Percentiles rank a stretch among this genome's conserved stretches.
Conservation (phyloP, 73 alveolate genomes). For the Tetrahymena elliotti region DNA sequence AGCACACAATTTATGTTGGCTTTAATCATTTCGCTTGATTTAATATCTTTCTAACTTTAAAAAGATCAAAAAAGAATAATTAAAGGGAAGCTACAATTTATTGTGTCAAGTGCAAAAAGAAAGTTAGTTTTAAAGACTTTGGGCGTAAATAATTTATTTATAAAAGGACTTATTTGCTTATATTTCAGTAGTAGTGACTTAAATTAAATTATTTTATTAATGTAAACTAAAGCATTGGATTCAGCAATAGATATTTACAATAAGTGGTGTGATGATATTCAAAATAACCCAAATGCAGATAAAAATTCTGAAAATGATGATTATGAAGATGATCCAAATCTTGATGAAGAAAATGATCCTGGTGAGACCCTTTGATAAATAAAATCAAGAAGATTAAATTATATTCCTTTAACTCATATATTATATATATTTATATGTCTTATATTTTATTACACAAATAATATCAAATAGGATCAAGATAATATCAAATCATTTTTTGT, state of each 20-base stretch:
- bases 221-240: neutral
- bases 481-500: too few species aligned
- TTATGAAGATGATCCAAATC: neutral
- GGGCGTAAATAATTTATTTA: neutral
- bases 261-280: neutral
- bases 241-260: neutral
- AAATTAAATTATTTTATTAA: neutral
- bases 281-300: neutral
- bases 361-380: neutral
- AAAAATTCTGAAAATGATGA: neutral
- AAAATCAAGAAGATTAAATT: too few species aligned
- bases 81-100: neutral
- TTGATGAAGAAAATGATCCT: neutral
- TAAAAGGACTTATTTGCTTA: too few species aligned
- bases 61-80: neutral
- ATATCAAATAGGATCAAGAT: too few species aligned
- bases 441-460: too few species aligned
- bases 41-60: neutral
- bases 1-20: neutral
- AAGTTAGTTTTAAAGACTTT: neutral
- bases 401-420: too few species aligned
- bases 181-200: too few species aligned
- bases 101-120: neutral
- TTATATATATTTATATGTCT: too few species aligned
- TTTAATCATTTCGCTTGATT: neutral